Base-by-base conservation (phyloP, 306 rosid species). In the Gastrolobium villosum region DNA sequence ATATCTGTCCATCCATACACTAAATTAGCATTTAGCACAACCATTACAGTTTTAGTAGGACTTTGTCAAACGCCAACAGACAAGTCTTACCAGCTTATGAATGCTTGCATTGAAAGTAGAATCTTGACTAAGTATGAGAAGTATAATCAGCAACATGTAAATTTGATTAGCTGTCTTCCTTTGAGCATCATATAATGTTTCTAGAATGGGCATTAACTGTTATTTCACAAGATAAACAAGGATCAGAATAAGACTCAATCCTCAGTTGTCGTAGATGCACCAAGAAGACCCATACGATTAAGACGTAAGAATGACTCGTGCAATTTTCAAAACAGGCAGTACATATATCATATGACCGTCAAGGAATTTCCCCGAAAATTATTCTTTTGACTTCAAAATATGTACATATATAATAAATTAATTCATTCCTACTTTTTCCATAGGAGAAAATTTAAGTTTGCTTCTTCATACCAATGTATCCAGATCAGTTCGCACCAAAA, bases 81-180 rank as follows among this genome's bases (percentile, higher is more conserved):
- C 9, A 77, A 65, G 56, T 52, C 72, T 85, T 81, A 92, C 97
- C 90, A 89, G 79, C 79, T 89, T 92, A 88, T 92, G 94, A 81
- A 89, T 88, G 86, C 93, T 88, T 35, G 94, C 89, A 85, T 88
- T 92, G 79, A 92, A 89, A 48, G 97, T 85, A 61, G 93, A 89
- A 89, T 92, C 97, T 83, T 92, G 94, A 76, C 94, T 92, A 44
- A 92, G 93, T 75, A 92, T 92, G 70, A 92, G 92, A 82, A 92
- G 95, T 80, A 90, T 79, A 79, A 90, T 90, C 67, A 90, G 80
- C 87, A 90, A 81, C 93, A 90, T 90, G 88, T 92, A 90, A 73
- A 92, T 92, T 88, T 92, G 95, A 87, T 89, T 88, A 39, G 93
- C 76, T 14, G 93, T 72, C 87, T 84, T 88, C 82, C 83, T 86